phyloP scores from a whole-genome alignment of 2,329 filamentous ascomycete genomes.

The Talaromyces verruculosus region DNA sequence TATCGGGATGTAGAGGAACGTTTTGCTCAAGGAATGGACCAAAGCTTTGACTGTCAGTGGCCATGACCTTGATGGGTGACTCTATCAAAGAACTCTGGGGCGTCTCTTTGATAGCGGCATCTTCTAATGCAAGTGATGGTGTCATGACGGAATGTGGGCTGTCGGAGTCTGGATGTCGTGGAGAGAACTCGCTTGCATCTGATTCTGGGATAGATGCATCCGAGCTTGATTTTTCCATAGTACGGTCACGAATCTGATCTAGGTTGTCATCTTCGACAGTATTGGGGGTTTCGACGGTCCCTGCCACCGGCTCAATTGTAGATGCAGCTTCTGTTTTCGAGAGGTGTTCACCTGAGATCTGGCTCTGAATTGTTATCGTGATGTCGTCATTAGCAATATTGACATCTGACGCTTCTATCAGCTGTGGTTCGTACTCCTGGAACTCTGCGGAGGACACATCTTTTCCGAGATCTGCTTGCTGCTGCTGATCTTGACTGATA shows the following conservation, averaged over 20 bases:
- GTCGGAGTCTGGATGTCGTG: background rate
- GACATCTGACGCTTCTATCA: too few species aligned
- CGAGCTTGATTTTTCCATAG: background rate
- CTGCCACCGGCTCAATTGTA: background rate
- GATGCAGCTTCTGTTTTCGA: background rate
- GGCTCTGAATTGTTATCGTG: background rate
- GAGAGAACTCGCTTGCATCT: background rate
- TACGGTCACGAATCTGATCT: background rate
- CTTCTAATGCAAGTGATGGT: slow-evolving; percentile 1
- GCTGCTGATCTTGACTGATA: background rate
- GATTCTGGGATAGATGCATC: slow-evolving; percentile 19
- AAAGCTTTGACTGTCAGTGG: background rate
- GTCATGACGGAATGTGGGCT: slow-evolving; percentile 8
- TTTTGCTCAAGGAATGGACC: background rate
- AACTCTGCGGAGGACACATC: background rate
- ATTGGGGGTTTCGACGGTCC: background rate
- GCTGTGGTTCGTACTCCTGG: background rate
- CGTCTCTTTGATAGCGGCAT: slow-evolving; percentile 1
- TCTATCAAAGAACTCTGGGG: background rate
- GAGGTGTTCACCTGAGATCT: background rate
- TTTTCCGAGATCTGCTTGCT: background rate
- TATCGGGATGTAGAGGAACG: slow-evolving; percentile 11
- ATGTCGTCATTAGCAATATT: background rate
- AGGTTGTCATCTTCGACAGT: background rate
- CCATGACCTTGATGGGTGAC: background rate